Evolutionary conservation across 2,329 filamentous ascomycete genomes (phyloP).

Genomic region (Fusarium piperis): DNA sequence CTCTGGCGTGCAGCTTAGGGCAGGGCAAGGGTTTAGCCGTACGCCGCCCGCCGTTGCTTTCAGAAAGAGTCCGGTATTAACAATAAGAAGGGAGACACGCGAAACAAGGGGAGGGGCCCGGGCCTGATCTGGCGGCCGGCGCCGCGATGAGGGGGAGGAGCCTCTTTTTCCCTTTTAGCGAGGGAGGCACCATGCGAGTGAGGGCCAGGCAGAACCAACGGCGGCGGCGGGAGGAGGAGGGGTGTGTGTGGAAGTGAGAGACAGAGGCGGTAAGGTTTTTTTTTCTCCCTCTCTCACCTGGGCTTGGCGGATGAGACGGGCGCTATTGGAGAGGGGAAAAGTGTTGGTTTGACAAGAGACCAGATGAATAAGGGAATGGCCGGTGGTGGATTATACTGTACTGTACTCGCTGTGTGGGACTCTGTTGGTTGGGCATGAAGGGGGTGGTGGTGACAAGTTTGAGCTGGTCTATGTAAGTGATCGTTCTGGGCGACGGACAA

Average conservation of each 20-base stretch:
- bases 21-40: constrained; percentile 12
- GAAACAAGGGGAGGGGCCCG: not conserved
- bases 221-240: not conserved
- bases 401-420: not conserved
- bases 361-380: not conserved
- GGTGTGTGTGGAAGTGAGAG: not conserved
- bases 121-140: not conserved
- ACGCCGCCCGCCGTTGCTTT: not conserved
- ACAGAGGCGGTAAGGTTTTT: not conserved
- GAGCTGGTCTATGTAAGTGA: not conserved
- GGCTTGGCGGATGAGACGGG: not conserved
- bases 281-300: not conserved
- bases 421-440: not conserved
- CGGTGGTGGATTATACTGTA: not conserved
- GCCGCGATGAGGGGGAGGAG: not conserved
- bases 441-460: not conserved
- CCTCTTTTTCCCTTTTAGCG: not conserved
- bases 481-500: not conserved
- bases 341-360: not conserved
- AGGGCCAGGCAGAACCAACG: not conserved
- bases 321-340: not conserved
- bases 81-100: not conserved
- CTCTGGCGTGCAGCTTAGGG: constrained; percentile 16
- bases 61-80: not conserved
- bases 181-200: not conserved